A percentile compares a stretch with the other conserved stretches of the same genome.
These are phyloP conservation scores for Neocatenulostroma microsporum DNA, from an alignment of 2,329 filamentous ascomycete species.

Conservation along the genomic window DNA sequence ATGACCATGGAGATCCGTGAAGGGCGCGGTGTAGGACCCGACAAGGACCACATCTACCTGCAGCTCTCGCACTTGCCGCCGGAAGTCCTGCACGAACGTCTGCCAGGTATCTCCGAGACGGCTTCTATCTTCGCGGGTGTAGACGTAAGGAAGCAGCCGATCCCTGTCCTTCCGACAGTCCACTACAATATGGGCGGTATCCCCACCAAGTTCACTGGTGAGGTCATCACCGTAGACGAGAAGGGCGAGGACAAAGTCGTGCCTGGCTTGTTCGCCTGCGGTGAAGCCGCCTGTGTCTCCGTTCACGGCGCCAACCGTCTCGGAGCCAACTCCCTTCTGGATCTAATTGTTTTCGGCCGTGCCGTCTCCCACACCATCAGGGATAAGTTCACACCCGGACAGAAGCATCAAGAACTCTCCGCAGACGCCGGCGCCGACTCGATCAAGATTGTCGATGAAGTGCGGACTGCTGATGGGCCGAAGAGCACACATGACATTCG, in stretches of 20 bases:
- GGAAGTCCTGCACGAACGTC: slow-evolving; percentile 88
- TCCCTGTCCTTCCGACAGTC: slow-evolving; percentile 90
- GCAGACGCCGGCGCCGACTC: slow-evolving; percentile 84
- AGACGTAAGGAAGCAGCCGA: slow-evolving; percentile 93
- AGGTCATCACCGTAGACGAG: slow-evolving; percentile 84
- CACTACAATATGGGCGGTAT: slow-evolving; percentile 99
- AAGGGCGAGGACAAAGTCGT: slow-evolving; percentile 86
- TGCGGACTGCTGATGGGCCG: slow-evolving; percentile 74
- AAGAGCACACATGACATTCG: slow-evolving; percentile 85
- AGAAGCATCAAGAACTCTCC: slow-evolving; percentile 67
- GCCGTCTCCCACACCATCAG: slow-evolving; percentile 96
- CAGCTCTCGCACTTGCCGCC: slow-evolving; percentile 92
- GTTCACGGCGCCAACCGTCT: slow-evolving; percentile 98
- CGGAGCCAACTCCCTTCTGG: slow-evolving; percentile 94
- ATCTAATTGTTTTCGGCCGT: slow-evolving; percentile 95
- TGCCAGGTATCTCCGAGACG: slow-evolving; percentile 97
- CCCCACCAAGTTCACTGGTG: slow-evolving; percentile 92
- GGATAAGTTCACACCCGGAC: slow-evolving; percentile 81
- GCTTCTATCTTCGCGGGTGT: slow-evolving; percentile 96
- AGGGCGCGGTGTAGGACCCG: slow-evolving; percentile 89
- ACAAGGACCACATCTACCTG: slow-evolving; percentile 98
- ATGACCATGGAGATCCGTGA: slow-evolving; percentile 99
- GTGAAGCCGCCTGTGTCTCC: slow-evolving; percentile 94
- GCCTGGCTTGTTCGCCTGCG: slow-evolving; percentile 88
- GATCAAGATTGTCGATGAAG: slow-evolving; percentile 75